Evolutionary conservation across 306 rosid genomes (phyloP), one percentile per base, ranked within the genome.

Genomic region (Macrotyloma uniflorum): DNA sequence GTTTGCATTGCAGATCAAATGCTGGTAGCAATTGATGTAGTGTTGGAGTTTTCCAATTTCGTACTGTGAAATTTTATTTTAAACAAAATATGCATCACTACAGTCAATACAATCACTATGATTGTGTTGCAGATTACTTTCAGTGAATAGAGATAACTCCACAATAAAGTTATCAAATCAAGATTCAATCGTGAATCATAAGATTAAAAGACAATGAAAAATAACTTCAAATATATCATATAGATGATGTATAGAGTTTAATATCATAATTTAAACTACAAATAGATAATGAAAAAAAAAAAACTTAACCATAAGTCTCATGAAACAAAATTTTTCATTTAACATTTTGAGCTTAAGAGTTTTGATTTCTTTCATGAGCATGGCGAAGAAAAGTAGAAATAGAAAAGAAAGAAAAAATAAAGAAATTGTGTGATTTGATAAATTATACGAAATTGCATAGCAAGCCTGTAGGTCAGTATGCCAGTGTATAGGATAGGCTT

Each of bases 401-500:
- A 45, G 14, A 14, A 16, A 14, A 14, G 3, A 45, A 42, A 42
- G 47, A 45, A 45, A 4, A 4, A 45, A 42, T 11, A 42, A 8
- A 3, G n/a, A 15, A 47, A 47, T 47, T 1, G 3, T 50, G 24
- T 51, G 58, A 18, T 51, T n/a, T 19, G 10, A 51, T 47, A 19
- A 5, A 47, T 14, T 5, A 12, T 49, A 16, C 1, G 10, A 49
- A 49, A 49, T 49, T 49, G 23, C 23, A 49, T 49, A 75, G 66
- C 9, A 50, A 68, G 12, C 59, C n/a, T 38, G 49, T 54, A 67
- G 72, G 35, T 57, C n/a, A 75, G 23, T 15, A 53, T 40, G 75
- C 53, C 53, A 54, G 63, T 32, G 69, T 24, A 74, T 46, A 38
- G 40, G 69, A 26, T 20, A 43, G 62, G 53, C 63, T 80, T 64